Base-by-base conservation (phyloP, 345 rosid species). In the Eucalyptus globulus region DNA sequence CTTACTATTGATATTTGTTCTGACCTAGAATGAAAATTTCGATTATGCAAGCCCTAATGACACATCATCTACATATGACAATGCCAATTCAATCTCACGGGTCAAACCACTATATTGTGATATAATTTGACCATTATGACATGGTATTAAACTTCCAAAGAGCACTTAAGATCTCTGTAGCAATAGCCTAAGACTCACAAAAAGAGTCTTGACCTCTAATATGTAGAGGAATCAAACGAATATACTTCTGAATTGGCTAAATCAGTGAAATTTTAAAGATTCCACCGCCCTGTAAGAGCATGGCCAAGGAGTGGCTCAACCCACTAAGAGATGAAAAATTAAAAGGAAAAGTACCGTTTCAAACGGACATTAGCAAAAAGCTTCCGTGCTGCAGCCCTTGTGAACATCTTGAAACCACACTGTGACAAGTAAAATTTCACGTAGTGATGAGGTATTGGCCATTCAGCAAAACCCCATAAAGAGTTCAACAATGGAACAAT, bases 401-500 rank as follows among this genome's bases (percentile, higher is more conserved):
- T 96, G 93, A 98, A 98, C 99, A 98, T 98, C 95, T 98, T 98
- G 92, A 98, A 98, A 87, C 99, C 99, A 94, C 99, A 98, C 99
- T 98, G 96, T 87, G 21, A 87, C 88, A 83, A 89, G 45, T 85
- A 88, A 86, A 89, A 69, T 72, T 29, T 8, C 86, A 89, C 14
- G 29, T 88, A 69, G 88, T 69, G 43, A 81, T 86, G 56, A n/a
- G n/a, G 60, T 62, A 65, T 54, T 87, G 80, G 17, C 54, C 72
- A 49, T 40, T 62, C 80, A 34, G 44, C 37, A 29, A 87, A 58
- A 58, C 45, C 72, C 45, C 22, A 6, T 17, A 22, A 62, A 26
- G 85, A 49, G 83, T 13, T n/a, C 34, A 56, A 40, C 27, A 19
- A 86, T 5, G 12, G 31, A 50, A 9, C 27, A 37, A 19, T 40